Evolutionary conservation across 2,329 filamentous ascomycete genomes (phyloP).

Genomic region (Sporothrix variecibatus): DNA sequence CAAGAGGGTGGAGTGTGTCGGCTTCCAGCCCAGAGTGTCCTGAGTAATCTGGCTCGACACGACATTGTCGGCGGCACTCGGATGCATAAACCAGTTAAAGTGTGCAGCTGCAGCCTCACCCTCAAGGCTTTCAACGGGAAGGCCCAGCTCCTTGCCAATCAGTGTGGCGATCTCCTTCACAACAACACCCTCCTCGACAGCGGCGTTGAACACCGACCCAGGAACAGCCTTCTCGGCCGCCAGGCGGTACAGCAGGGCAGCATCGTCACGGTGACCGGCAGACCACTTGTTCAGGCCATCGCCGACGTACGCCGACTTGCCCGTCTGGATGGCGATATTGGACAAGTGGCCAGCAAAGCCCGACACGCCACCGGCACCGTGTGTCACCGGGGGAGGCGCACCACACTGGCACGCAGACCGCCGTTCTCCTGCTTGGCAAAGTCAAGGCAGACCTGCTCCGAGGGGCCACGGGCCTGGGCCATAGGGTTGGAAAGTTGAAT

Average conservation of each 20-base stretch:
- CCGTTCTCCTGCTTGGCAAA: conserved; percentile 32
- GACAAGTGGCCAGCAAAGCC: conserved; percentile 39
- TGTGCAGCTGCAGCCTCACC: conserved; percentile 36
- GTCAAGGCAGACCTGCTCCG: conserved; percentile 34
- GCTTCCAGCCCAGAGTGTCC: conserved; percentile 41
- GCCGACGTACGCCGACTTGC: conserved; percentile 40
- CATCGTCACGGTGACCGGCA: conserved; percentile 43
- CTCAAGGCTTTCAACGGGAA: conserved; percentile 38
- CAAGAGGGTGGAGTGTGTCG: conserved; percentile 19
- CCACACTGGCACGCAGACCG: conserved; percentile 39
- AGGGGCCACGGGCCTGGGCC: conserved; percentile 29
- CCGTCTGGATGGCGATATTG: conserved; percentile 35
- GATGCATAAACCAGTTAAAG: conserved; percentile 33
- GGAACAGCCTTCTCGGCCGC: conserved; percentile 42
- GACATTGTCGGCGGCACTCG: conserved; percentile 35
- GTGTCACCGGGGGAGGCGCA: conserved; percentile 45
- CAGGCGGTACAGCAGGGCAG: conserved; percentile 42
- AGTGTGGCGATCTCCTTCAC: conserved; percentile 41
- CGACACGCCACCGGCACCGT: conserved; percentile 39
- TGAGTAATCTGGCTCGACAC: conserved; percentile 42
- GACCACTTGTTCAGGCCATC: conserved; percentile 43
- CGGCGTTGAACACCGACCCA: conserved; percentile 42
- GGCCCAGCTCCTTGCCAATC: conserved; percentile 40
- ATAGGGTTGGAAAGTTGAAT: conserved; percentile 18
- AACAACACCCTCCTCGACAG: conserved; percentile 40